Base-by-base conservation (phyloP, 257 asterid genomes). In the Cinchona pubescens region DNA sequence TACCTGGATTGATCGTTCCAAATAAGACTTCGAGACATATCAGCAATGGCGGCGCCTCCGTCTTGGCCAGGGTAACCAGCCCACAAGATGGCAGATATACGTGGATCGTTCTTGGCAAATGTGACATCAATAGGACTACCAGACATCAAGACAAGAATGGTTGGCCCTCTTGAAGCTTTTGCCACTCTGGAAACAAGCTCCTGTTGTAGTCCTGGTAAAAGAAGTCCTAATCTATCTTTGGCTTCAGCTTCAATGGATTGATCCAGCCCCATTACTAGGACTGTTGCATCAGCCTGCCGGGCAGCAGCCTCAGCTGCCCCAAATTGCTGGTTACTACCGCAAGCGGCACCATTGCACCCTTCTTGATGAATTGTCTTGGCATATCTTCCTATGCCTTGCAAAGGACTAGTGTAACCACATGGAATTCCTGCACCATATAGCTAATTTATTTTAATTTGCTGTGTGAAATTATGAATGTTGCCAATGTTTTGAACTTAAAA, bases 61-160 rank as follows among this genome's bases (percentile, higher is more conserved):
- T 96, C 96, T 49, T 94, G 96, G 21, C 98, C 97, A 23, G 98
- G 98, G 64, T 92, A 94, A 8, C 98, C 98, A 59, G 78, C 96
- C 98, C 98, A 94, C 23, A 94, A 5, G 29, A 92, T 92, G 56
- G 87, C 94, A 0, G 87, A 77, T 42, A 94, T 73, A n/a, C 83
- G 85, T 0, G 93, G 97, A 72, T 94, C 88, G 58, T 84, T 76
- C 76, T 87, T 87, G 12, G 97, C 98, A 61, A 94, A 92, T 61
- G 96, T 70, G 65, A 94, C 84, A 80, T 94, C 98, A 62, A 94
- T 73, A 0, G 97, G 97, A 38, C 98, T 90, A 0, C 98, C 98
- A 1, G 96, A 86, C 93, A 94, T 88, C 65, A 94, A 37, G 34
- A 94, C 97, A 70, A 92, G 61, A 4, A 89, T 78, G 34, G 85